phyloP scores from a whole-genome alignment of 495 filamentous ascomycete genomes.

The Hypoxylon cercidicola region DNA sequence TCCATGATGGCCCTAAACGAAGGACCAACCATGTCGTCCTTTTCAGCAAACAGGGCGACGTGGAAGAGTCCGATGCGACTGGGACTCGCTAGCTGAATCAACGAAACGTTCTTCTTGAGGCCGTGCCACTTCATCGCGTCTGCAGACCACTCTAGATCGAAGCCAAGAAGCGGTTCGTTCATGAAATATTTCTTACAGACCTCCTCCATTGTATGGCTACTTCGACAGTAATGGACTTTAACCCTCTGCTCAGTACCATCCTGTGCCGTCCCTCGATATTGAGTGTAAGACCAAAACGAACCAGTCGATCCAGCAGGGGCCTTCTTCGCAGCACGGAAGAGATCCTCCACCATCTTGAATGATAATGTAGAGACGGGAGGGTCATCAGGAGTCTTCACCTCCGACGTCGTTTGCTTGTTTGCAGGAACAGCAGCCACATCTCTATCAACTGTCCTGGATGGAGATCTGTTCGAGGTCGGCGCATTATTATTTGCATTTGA shows the following conservation, averaged over 20 bases:
- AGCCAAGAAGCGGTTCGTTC: constrained; percentile 75
- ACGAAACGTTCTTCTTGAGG: constrained; percentile 72
- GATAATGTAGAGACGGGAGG: constrained; percentile 51
- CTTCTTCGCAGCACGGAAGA: constrained; percentile 56
- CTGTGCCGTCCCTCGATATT: constrained; percentile 64
- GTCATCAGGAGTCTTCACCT: constrained; percentile 9
- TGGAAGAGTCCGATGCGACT: constrained; percentile 87
- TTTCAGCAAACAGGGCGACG: constrained; percentile 68
- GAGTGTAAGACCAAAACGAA: constrained; percentile 72
- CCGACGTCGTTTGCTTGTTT: constrained; percentile 6
- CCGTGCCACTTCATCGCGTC: constrained; percentile 56
- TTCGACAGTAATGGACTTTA: constrained; percentile 80
- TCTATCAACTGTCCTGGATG: constrained; percentile 20
- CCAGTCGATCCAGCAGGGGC: constrained; percentile 52
- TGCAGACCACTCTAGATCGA: constrained; percentile 86
- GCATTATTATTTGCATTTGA: constrained; percentile 7
- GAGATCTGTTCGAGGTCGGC: constrained; percentile 4
- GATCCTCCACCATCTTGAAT: constrained; percentile 57
- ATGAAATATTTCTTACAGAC: constrained; percentile 73
- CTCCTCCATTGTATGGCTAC: constrained; percentile 69
- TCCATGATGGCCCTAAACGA: constrained; percentile 77
- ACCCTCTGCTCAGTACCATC: constrained; percentile 54
- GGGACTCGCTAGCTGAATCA: constrained; percentile 83
- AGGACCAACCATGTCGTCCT: constrained; percentile 72
- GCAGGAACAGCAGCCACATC: not conserved